Evolutionary conservation across 345 rosid species (phyloP).

Genomic region (Euphorbia lathyris): DNA sequence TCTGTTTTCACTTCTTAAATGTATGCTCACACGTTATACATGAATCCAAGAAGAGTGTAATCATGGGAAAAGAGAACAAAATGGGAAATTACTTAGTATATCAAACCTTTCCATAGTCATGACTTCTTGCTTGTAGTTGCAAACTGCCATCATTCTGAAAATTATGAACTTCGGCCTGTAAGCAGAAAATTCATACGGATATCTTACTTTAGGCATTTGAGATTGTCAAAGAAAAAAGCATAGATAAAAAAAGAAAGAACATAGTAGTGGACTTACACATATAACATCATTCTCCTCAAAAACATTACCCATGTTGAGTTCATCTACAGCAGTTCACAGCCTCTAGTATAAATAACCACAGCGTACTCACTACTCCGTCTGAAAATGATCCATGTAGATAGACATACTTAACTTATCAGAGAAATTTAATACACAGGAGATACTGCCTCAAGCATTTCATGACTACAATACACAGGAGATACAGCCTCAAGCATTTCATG

Average conservation of each 20-base stretch:
- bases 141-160: no score
- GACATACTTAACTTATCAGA: not conserved
- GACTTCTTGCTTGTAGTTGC: no score
- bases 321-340: constrained; percentile 89
- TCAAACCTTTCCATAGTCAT: constrained; percentile 95
- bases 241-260: not conserved
- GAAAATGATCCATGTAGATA: not conserved
- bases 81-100: constrained; percentile 6
- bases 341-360: constrained; percentile 42
- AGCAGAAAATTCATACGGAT: not conserved
- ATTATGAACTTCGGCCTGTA: constrained; percentile 87
- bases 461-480: no score
- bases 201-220: constrained; percentile 2
- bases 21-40: not conserved
- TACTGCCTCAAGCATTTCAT: no score
- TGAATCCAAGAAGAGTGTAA: not conserved
- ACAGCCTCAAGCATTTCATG: not conserved
- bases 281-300: constrained; percentile 83
- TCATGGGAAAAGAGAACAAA: not conserved
- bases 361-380: not conserved
- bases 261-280: constrained; percentile 59
- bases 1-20: not conserved
- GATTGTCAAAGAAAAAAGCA: not conserved
- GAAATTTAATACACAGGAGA: not conserved
- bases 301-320: constrained; percentile 90